These are phyloP conservation scores for Salvia miltiorrhiza DNA, from an alignment of 257 asterid species.

Conservation along the genomic window DNA sequence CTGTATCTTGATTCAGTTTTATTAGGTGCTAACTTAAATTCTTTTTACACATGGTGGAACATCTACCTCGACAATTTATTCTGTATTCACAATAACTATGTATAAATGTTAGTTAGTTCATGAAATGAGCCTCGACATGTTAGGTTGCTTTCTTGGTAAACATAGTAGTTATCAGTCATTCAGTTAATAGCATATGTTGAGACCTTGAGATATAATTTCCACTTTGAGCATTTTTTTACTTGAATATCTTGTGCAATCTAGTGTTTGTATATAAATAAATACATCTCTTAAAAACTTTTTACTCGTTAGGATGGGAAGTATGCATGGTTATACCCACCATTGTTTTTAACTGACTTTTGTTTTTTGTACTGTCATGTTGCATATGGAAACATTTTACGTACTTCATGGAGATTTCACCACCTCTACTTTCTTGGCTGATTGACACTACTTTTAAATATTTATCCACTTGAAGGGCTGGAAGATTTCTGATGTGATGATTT, in stretches of 20 bases:
- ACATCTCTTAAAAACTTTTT: no score
- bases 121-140: not conserved
- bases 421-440: no score
- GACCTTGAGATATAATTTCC: not conserved
- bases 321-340: no score
- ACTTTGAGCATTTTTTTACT: not conserved
- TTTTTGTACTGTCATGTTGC: no score
- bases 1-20: not conserved
- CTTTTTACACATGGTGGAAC: not conserved
- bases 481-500: conserved; percentile 88
- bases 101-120: no score
- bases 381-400: no score
- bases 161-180: not conserved
- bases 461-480: conserved; percentile 76
- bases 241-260: not conserved
- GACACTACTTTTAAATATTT: no score
- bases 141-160: not conserved
- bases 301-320: no score
- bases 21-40: not conserved
- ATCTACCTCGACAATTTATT: no score
- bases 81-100: no score
- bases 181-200: not conserved
- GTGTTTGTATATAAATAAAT: not conserved
- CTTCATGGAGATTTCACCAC: no score
- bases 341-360: no score